A percentile compares a stretch with the other conserved stretches of the same genome.
Conservation (phyloP, 768 basidiomycete genomes). For the Pholiota conissans region DNA sequence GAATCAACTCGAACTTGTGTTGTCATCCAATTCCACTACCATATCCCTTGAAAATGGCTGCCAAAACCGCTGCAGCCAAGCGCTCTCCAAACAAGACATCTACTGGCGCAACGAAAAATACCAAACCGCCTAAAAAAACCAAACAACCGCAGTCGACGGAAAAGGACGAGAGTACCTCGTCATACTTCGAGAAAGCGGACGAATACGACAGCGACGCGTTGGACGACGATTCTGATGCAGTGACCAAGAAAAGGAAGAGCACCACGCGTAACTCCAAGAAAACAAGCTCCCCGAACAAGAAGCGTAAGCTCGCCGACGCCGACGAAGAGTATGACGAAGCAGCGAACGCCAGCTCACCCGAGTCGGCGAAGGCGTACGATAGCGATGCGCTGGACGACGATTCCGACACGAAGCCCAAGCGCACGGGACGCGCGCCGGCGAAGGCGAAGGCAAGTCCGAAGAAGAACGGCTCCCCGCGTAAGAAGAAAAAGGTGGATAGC, state of each 20-base stretch:
- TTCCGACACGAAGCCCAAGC: slow-evolving; percentile 26
- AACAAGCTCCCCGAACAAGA: not conserved
- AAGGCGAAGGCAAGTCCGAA: slow-evolving; percentile 3
- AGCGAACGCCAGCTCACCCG: not conserved
- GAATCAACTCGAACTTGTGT: not conserved
- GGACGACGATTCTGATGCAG: slow-evolving; percentile 6
- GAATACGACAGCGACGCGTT: slow-evolving; percentile 4
- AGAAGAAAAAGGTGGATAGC: slow-evolving; percentile 29
- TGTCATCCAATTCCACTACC: not conserved
- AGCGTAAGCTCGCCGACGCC: not conserved
- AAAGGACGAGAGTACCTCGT: not conserved
- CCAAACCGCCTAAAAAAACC: not conserved
- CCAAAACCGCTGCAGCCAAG: not conserved
- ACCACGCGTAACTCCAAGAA: not conserved
- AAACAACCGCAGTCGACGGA: not conserved
- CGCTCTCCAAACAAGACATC: not conserved
- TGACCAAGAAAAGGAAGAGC: not conserved
- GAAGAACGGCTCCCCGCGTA: slow-evolving; percentile 22
- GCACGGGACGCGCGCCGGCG: not conserved
- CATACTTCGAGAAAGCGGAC: not conserved
- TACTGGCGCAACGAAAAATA: not conserved
- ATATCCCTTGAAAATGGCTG: not conserved
- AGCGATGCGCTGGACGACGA: slow-evolving; percentile 52
- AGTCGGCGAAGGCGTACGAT: slow-evolving; percentile 26
- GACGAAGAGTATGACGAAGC: not conserved